Evolutionary conservation across 2,329 filamentous ascomycete genomes (phyloP), one percentile per base, ranked within the genome.

Genomic region (Capronia americana): DNA sequence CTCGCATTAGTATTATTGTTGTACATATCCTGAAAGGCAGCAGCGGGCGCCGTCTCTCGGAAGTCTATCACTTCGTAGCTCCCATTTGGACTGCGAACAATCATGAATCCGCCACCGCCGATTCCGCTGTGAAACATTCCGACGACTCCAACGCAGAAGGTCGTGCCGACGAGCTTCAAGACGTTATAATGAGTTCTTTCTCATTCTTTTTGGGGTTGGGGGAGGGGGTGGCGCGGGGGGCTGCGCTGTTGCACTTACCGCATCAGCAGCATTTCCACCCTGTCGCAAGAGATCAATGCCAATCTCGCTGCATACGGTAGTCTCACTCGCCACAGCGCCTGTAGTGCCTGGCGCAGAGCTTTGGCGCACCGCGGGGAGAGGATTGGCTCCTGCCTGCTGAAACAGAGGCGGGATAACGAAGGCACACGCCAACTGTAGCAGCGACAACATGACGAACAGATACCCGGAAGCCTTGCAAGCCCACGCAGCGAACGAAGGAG

Each of bases 41-140:
- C 91, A 0, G 89, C 90, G 0, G 94, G 94, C 0, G 94, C 94
- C 0, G 90, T 88, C 77, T 98, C 94, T 55, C 94, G 85, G 75
- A 96, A 98, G 78, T 98, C 94, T 71, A 98, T 88, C 65, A 89
- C 89, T 75, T 96, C 92, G 75, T 93, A 96, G 20, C 83, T 82
- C n/a, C 92, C 92, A 65, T 92, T 82, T 17, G 86, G 80, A 38
- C 87, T 84, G 56, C 92, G 88, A 4, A 97, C 86, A 4, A 97
- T 83, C 85, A 93, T 91, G 79, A 98, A 98, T 1, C 94, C 94
- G 48, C 94, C 94, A 6, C 94, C 94, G 23, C 92, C 93, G 66
- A 97, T 90, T 17, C 94, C 93, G 48, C 80, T 83, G 76, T 93
- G 91, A 72, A 92, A 91, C 87, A 91, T 91, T 63, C 83, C 89